Evolutionary conservation across 164 flowering plant species (phyloP).

Genomic region (Berberis thunbergii): DNA sequence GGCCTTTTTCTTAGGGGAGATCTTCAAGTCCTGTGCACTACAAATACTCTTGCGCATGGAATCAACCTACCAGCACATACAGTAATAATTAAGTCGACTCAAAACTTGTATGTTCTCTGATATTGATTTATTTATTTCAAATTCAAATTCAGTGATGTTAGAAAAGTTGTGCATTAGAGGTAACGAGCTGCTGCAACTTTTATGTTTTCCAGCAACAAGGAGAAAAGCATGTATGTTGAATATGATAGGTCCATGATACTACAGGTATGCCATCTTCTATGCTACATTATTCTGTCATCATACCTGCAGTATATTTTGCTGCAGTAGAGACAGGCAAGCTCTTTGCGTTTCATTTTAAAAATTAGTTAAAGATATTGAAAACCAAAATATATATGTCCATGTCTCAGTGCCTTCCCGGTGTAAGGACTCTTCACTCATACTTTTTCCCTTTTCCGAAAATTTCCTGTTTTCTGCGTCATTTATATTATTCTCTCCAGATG

Average conservation of each 20-base stretch:
- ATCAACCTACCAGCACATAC: conserved; percentile 98
- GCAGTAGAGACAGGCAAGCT: neutral
- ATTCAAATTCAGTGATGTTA: neutral
- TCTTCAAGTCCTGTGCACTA: conserved; percentile 84
- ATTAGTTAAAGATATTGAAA: neutral
- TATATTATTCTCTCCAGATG: too few species aligned
- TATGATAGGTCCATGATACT: conserved; percentile 85
- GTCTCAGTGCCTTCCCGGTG: neutral
- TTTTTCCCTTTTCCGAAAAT: neutral
- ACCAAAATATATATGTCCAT: neutral
- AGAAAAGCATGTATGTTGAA: conserved; percentile 82
- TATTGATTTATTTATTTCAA: conserved; percentile 1
- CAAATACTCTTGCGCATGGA: conserved; percentile 98
- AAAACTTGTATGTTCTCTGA: conserved; percentile 56
- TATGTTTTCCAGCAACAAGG: conserved; percentile 71
- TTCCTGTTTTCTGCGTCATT: neutral
- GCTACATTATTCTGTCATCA: neutral
- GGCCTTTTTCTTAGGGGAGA: conserved; percentile 94
- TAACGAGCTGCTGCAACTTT: conserved; percentile 3
- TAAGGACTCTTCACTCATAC: neutral
- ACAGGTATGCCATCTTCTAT: conserved; percentile 44
- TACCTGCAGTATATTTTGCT: neutral
- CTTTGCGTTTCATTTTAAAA: neutral
- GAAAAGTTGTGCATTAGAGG: too few species aligned
- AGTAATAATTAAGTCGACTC: conserved; percentile 92